These are phyloP conservation scores for Hydrangea macrophylla DNA, from an alignment of 148 eudicot species.

Conservation along the genomic window DNA sequence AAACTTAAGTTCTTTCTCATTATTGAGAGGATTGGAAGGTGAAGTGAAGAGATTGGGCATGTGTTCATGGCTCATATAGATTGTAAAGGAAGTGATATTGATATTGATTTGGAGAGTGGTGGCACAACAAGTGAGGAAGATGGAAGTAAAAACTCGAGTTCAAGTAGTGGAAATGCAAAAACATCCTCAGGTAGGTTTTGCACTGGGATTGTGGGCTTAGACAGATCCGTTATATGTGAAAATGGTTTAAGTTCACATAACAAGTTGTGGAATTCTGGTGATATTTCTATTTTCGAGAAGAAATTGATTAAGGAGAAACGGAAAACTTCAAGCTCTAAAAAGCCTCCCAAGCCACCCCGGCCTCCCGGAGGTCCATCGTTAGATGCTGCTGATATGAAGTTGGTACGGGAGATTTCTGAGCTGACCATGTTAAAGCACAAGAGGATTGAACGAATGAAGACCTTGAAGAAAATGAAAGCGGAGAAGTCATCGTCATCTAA, in stretches of 20 bases:
- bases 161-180: conserved; percentile 9
- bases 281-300: conserved; percentile 12
- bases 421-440: conserved; percentile 36
- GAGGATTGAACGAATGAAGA: conserved; percentile 33
- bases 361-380: conserved; percentile 40
- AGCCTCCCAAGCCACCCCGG: conserved; percentile 40
- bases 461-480: conserved; percentile 28
- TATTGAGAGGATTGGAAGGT: conserved; percentile 1
- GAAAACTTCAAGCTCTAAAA: conserved; percentile 22
- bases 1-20: not conserved
- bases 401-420: conserved; percentile 39
- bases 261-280: conserved; percentile 21
- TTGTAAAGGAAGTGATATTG: conserved; percentile 22
- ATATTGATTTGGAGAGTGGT: conserved; percentile 49
- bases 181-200: conserved; percentile 16
- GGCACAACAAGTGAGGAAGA: conserved; percentile 37
- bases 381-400: conserved; percentile 41
- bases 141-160: not conserved
- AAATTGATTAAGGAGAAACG: conserved; percentile 21
- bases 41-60: conserved; percentile 8
- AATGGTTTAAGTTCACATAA: conserved; percentile 19
- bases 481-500: conserved; percentile 24
- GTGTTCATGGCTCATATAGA: conserved; percentile 28
- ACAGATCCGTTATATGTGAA: conserved; percentile 8
- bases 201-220: conserved; percentile 21